These are phyloP conservation scores for Pharus latifolius DNA, from an alignment of 176 grass and related monocot species.

Conservation along the genomic window DNA sequence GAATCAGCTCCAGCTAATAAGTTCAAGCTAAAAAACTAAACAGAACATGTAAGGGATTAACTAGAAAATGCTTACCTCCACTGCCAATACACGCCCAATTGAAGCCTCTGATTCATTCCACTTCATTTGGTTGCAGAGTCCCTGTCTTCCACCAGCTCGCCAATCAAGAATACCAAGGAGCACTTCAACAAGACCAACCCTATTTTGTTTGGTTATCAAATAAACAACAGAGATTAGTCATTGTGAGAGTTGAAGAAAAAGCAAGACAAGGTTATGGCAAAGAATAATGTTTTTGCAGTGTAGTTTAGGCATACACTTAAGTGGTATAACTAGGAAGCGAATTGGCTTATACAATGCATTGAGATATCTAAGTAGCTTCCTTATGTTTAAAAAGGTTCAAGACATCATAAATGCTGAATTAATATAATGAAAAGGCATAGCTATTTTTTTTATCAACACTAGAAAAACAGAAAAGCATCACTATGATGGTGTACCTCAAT, in stretches of 20 bases:
- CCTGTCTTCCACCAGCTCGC: slow-evolving; percentile 90
- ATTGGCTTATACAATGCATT: background rate
- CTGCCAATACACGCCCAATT: slow-evolving; percentile 87
- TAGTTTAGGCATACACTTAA: background rate
- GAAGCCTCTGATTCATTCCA: slow-evolving; percentile 99
- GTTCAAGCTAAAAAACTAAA: background rate
- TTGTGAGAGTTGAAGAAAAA: background rate
- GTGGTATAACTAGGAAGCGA: background rate
- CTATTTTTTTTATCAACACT: background rate
- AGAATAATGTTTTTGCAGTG: background rate
- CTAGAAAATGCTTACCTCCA: slow-evolving; percentile 55
- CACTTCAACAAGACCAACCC: slow-evolving; percentile 90
- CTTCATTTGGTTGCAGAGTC: slow-evolving; percentile 91
- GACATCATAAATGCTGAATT: slow-evolving; percentile 5
- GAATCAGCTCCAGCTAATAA: background rate
- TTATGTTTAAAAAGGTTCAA: background rate
- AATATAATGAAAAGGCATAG: background rate
- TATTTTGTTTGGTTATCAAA: slow-evolving; percentile 28
- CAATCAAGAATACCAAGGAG: slow-evolving; percentile 97
- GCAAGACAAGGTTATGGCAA: slow-evolving; percentile 5
- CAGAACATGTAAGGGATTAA: background rate
- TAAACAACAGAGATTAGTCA: background rate
- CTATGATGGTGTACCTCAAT: background rate
- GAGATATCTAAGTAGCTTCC: background rate
- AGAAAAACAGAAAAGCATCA: background rate